A percentile compares a stretch with the other conserved stretches of the same genome.
Conservation (phyloP, 768 basidiomycete genomes). For the Boletellus ananiceps region DNA sequence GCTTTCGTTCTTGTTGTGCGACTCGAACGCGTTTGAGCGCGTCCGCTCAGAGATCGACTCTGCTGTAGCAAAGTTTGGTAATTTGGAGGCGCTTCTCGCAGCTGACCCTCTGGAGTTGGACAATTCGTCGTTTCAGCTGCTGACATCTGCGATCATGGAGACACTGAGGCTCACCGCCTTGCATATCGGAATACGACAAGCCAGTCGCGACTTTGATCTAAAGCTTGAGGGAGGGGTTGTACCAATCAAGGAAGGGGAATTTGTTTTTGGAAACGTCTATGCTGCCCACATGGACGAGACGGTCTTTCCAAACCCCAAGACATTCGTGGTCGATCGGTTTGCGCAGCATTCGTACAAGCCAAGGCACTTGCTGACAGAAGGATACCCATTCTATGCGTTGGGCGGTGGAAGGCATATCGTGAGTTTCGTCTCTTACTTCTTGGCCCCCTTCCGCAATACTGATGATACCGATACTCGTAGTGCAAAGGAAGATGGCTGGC, state of each 20-base stretch:
- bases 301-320: slow-evolving; percentile 8
- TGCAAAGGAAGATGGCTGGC: slow-evolving; percentile 26
- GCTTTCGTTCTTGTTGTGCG: slow-evolving; percentile 34
- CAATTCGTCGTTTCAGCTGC: slow-evolving; percentile 14
- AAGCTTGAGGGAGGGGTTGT: slow-evolving; percentile 6
- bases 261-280: slow-evolving; percentile 14
- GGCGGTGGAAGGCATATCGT: slow-evolving; percentile 19
- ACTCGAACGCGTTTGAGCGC: slow-evolving; percentile 40
- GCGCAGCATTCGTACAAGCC: slow-evolving; percentile 10
- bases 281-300: slow-evolving; percentile 18
- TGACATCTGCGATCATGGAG: slow-evolving; percentile 26
- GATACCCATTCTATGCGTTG: slow-evolving; percentile 11
- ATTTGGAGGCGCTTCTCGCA: slow-evolving; percentile 11
- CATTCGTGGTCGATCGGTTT: slow-evolving; percentile 20
- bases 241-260: slow-evolving; percentile 20
- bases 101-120: slow-evolving; percentile 14
- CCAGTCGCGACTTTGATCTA: slow-evolving; percentile 16
- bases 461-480: not conserved
- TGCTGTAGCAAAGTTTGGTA: slow-evolving; percentile 10
- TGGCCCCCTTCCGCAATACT: not conserved
- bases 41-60: slow-evolving; percentile 45
- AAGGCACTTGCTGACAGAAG: slow-evolving; percentile 12
- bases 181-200: slow-evolving; percentile 16
- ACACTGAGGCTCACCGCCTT: slow-evolving; percentile 21
- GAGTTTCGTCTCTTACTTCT: not conserved